phyloP scores from a whole-genome alignment of 2,329 filamentous ascomycete genomes.

The Penicillium sp. region DNA sequence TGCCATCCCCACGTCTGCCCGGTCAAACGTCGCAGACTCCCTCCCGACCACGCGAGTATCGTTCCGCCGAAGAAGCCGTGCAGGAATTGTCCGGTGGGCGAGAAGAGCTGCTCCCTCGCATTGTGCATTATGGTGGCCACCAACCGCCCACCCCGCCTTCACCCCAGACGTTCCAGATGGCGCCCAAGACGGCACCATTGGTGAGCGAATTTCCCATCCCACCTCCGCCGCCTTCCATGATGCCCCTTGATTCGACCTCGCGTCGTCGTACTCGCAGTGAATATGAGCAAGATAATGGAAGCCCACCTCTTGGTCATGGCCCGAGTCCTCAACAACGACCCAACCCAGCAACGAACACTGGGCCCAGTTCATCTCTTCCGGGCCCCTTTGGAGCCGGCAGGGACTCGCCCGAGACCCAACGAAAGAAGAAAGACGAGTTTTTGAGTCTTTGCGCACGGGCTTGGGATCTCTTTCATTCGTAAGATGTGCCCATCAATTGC shows the following conservation, averaged over 20 bases:
- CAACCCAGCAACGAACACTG: constrained; percentile 32
- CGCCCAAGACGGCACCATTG: constrained; percentile 25
- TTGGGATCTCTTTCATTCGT: constrained; percentile 97
- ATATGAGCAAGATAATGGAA: constrained; percentile 82
- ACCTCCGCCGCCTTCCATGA: constrained; percentile 56
- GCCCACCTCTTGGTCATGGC: constrained; percentile 73
- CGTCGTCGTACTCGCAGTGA: constrained; percentile 78
- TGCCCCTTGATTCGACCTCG: constrained; percentile 29
- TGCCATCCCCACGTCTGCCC: constrained; percentile 74
- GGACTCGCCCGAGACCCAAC: constrained; percentile 75
- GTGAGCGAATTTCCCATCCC: constrained; percentile 52
- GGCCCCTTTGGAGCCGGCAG: constrained; percentile 75
- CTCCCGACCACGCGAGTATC: constrained; percentile 72
- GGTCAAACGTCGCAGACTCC: constrained; percentile 47
- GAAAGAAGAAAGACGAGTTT: constrained; percentile 89
- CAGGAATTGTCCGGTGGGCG: constrained; percentile 85
- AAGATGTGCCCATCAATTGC: constrained; percentile 25
- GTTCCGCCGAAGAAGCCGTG: constrained; percentile 92
- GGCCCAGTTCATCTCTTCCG: constrained; percentile 40
- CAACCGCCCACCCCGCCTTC: constrained; percentile 90
- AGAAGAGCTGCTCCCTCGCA: constrained; percentile 82
- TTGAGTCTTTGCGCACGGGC: constrained; percentile 77
- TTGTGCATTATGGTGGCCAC: constrained; percentile 91
- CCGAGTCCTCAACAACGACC: constrained; percentile 46
- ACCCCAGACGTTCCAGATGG: constrained; percentile 41